A percentile compares a stretch with the other conserved stretches of the same genome.
phyloP scores from a whole-genome alignment of 176 grass and related monocot species.

The Tuctoria greenei region DNA sequence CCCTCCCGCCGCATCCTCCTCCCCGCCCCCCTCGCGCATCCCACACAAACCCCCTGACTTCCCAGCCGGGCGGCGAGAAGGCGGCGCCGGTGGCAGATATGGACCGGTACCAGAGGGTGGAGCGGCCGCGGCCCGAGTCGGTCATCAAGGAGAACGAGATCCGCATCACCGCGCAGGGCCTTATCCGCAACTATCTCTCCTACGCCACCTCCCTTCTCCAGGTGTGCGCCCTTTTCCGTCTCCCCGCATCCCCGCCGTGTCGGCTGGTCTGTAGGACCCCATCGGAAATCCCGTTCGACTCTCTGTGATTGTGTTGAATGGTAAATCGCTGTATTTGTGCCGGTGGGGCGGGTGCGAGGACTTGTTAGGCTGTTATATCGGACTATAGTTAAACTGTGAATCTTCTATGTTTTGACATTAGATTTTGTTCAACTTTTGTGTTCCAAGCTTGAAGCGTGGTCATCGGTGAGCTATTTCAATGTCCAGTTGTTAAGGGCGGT shows the following conservation, averaged over 20 bases:
- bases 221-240: not conserved
- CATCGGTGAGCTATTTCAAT: slow-evolving; percentile 5
- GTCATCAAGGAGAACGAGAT: slow-evolving; percentile 95
- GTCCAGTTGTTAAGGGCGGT: not conserved
- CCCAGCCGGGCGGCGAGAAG: slow-evolving; percentile 34
- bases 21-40: slow-evolving; percentile 11
- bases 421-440: not conserved
- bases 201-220: slow-evolving; percentile 66
- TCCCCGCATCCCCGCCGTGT: not conserved
- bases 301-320: not conserved
- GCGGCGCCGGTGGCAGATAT: slow-evolving; percentile 42
- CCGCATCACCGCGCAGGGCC: slow-evolving; percentile 84
- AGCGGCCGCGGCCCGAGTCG: slow-evolving; percentile 80
- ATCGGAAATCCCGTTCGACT: not conserved
- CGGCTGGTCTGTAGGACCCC: too few relatives aligned
- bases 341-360: not conserved
- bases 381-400: not conserved
- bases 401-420: slow-evolving; percentile 9
- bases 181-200: slow-evolving; percentile 78
- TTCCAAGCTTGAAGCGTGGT: not conserved
- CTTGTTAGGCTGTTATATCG: not conserved
- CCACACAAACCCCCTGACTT: slow-evolving; percentile 32
- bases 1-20: slow-evolving; percentile 20
- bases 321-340: not conserved
- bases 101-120: slow-evolving; percentile 93